These are phyloP conservation scores for Rhinocladiella similis DNA, from an alignment of 2,329 filamentous ascomycete genomes.

Conservation along the genomic window DNA sequence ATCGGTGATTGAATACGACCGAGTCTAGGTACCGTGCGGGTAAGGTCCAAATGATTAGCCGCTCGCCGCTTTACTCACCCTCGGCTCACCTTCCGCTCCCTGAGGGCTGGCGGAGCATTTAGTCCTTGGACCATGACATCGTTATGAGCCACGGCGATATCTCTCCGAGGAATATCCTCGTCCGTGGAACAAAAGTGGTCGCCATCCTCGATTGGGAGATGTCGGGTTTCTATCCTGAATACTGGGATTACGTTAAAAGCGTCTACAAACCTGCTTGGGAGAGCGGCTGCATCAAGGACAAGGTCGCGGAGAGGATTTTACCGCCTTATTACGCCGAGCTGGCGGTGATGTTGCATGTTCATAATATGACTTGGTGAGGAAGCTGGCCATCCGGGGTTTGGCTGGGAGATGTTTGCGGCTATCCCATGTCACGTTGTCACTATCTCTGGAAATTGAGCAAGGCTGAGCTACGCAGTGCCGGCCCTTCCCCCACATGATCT, in stretches of 20 bases:
- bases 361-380: background rate
- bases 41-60: no score
- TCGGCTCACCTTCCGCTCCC: no score
- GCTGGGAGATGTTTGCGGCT: no score
- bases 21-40: slow-evolving; percentile 26
- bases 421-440: no score
- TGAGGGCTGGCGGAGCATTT: no score
- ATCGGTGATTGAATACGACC: background rate
- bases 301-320: slow-evolving; percentile 23
- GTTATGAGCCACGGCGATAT: slow-evolving; percentile 30
- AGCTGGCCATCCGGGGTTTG: no score
- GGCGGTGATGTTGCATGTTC: slow-evolving; percentile 23
- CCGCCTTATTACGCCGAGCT: slow-evolving; percentile 25
- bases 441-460: no score
- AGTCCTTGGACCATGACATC: slow-evolving; percentile 23
- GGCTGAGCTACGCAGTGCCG: no score
- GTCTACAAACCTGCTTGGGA: slow-evolving; percentile 14
- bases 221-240: slow-evolving; percentile 30
- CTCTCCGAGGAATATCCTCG: slow-evolving; percentile 28
- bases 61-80: no score
- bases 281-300: slow-evolving; percentile 24
- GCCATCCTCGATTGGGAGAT: slow-evolving; percentile 31
- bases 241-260: slow-evolving; percentile 29
- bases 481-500: no score
- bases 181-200: slow-evolving; percentile 23